A percentile compares a stretch with the other conserved stretches of the same genome.
These are phyloP conservation scores for Cadophora luteo-olivacea DNA, from an alignment of 2,329 filamentous ascomycete genomes.

Conservation along the genomic window DNA sequence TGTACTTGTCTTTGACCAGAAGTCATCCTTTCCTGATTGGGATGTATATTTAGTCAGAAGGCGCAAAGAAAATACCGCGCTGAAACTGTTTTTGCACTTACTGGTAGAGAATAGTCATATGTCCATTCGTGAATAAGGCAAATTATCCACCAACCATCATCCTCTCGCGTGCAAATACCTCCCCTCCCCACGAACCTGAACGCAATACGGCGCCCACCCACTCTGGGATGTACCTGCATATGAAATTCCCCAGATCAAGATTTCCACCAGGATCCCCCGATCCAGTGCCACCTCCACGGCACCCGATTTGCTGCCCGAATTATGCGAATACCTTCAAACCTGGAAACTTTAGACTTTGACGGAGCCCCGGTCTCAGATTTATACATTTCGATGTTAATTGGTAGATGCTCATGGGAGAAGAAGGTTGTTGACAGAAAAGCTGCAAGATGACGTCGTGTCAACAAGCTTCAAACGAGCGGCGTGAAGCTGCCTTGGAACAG, in stretches of 20 bases:
- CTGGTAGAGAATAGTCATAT: not conserved
- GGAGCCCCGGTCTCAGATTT: not conserved
- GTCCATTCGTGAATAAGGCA: not conserved
- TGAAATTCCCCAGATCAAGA: constrained; percentile 10
- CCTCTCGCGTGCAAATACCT: not conserved
- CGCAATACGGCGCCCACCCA: not conserved
- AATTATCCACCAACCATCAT: not conserved
- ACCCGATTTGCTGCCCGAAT: constrained; percentile 15
- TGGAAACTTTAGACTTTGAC: constrained; percentile 15
- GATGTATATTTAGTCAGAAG: not conserved
- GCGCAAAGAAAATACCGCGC: too few species aligned
- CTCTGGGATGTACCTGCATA: constrained; percentile 20
- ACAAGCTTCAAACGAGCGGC: constrained; percentile 19
- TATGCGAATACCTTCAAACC: not conserved
- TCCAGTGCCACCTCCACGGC: constrained; percentile 4
- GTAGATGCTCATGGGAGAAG: not conserved
- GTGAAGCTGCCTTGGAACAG: constrained; percentile 15
- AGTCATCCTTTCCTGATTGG: not conserved
- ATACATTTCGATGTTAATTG: constrained; percentile 1
- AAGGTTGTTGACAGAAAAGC: not conserved
- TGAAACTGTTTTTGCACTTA: not conserved
- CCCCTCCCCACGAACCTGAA: not conserved
- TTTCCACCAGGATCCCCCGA: constrained; percentile 19
- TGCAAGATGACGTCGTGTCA: constrained; percentile 9
- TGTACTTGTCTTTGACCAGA: not conserved